Conservation (phyloP, 495 filamentous ascomycete species). For the Cudoniella acicularis region DNA sequence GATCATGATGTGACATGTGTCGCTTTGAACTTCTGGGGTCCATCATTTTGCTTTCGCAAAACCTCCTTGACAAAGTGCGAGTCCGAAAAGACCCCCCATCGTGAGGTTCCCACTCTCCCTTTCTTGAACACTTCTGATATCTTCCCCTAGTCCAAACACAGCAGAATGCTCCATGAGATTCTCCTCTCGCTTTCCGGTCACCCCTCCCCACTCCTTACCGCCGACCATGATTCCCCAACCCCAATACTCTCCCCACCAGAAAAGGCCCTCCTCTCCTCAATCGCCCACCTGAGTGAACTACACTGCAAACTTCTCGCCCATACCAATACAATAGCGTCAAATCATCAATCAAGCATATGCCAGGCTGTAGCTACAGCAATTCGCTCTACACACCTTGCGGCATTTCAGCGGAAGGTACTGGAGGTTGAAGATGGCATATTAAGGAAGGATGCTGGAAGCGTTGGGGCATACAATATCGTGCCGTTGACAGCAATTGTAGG, state of each 20-base stretch:
- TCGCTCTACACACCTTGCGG: slow-evolving; percentile 63
- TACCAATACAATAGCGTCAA: slow-evolving; percentile 59
- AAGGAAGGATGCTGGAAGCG: slow-evolving; percentile 61
- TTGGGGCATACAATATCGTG: slow-evolving; percentile 89
- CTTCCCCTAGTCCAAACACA: slow-evolving; percentile 1
- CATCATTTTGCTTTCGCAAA: slow-evolving; percentile 43
- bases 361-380: slow-evolving; percentile 84
- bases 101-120: neutral
- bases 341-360: slow-evolving; percentile 75
- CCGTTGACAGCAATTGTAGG: slow-evolving; percentile 79
- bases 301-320: slow-evolving; percentile 65
- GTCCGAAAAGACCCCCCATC: neutral
- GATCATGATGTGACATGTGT: slow-evolving; percentile 38
- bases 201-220: slow-evolving; percentile 74
- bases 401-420: slow-evolving; percentile 78
- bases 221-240: slow-evolving; percentile 38
- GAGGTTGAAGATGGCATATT: slow-evolving; percentile 79
- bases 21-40: slow-evolving; percentile 47
- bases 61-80: slow-evolving; percentile 21
- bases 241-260: slow-evolving; percentile 68
- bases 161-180: slow-evolving; percentile 91
- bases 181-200: slow-evolving; percentile 92
- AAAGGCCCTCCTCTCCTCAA: slow-evolving; percentile 71
- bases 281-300: slow-evolving; percentile 70
- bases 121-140: neutral